Evolutionary conservation across 345 rosid genomes (phyloP).

Genomic region (Gossypium sturtianum): DNA sequence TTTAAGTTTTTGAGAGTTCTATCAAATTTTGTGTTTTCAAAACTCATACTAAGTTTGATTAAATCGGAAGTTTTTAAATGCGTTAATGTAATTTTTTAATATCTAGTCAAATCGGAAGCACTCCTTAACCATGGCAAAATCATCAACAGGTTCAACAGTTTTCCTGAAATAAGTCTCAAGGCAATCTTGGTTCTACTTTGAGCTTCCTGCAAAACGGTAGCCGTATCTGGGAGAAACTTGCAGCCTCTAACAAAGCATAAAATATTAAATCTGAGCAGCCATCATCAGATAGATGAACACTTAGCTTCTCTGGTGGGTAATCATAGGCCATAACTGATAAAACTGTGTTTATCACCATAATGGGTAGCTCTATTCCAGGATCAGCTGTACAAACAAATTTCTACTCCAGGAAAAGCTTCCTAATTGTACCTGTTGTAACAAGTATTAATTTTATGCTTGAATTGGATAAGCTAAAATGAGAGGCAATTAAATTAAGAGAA

Average conservation of each 20-base stretch:
- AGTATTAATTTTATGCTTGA: background rate
- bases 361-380: slow-evolving; percentile 43
- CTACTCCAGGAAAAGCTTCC: slow-evolving; percentile 31
- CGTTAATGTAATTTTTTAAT: too few relatives aligned
- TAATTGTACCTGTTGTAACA: slow-evolving; percentile 18
- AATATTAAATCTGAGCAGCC: slow-evolving; percentile 38
- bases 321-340: slow-evolving; percentile 53
- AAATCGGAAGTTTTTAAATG: too few relatives aligned
- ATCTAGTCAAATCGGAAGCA: background rate
- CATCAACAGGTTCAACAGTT: background rate
- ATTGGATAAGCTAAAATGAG: background rate
- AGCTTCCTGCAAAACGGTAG: slow-evolving; percentile 39
- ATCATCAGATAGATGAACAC: slow-evolving; percentile 58
- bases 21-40: too few relatives aligned
- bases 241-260: slow-evolving; percentile 49
- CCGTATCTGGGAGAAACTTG: slow-evolving; percentile 24
- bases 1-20: too few relatives aligned
- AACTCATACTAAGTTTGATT: too few relatives aligned
- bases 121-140: background rate
- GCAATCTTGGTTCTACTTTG: slow-evolving; percentile 36
- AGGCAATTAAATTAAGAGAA: background rate
- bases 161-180: slow-evolving; percentile 28
- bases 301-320: slow-evolving; percentile 52
- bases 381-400: slow-evolving; percentile 51
- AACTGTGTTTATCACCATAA: slow-evolving; percentile 41